Evolutionary conservation across 2,329 filamentous ascomycete genomes (phyloP).

Genomic region (Nectriaceae sp.): DNA sequence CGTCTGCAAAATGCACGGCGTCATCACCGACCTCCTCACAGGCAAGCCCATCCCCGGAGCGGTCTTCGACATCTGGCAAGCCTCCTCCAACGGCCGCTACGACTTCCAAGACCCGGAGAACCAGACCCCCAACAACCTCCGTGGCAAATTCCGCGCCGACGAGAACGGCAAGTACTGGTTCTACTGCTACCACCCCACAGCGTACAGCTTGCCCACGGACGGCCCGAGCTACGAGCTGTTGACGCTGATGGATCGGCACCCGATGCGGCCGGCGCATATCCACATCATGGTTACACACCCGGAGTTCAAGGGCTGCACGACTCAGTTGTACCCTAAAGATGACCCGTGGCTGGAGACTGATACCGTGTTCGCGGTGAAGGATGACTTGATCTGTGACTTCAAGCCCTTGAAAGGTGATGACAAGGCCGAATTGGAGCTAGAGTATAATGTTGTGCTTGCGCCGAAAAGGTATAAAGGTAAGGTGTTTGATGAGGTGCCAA

Average conservation of each 20-base stretch:
- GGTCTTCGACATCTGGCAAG: conserved; percentile 76
- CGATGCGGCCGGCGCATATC: conserved; percentile 48
- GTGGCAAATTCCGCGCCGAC: conserved; percentile 71
- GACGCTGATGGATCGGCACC: conserved; percentile 44
- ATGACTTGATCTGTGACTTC: conserved; percentile 50
- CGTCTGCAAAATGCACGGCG: conserved; percentile 66
- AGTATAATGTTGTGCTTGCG: conserved; percentile 42
- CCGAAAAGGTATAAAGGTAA: conserved; percentile 46
- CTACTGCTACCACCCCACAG: conserved; percentile 72
- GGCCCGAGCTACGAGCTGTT: conserved; percentile 45
- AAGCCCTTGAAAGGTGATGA: conserved; percentile 39
- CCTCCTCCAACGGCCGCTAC: conserved; percentile 71
- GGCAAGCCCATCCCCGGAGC: conserved; percentile 64
- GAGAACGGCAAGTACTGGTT: conserved; percentile 68
- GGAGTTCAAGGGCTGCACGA: conserved; percentile 70
- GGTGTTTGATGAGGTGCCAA: conserved; percentile 7
- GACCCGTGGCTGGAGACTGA: conserved; percentile 59
- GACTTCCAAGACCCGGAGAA: conserved; percentile 72
- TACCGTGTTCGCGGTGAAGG: conserved; percentile 53
- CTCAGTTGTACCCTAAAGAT: conserved; percentile 71
- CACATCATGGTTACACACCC: conserved; percentile 55
- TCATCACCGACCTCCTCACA: conserved; percentile 62
- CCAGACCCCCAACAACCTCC: conserved; percentile 70
- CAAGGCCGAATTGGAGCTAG: conserved; percentile 35
- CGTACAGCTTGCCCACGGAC: conserved; percentile 68